Percentiles rank a stretch among this genome's conserved stretches.
Conservation (phyloP, 345 rosid species). For the Limnanthes douglasii region DNA sequence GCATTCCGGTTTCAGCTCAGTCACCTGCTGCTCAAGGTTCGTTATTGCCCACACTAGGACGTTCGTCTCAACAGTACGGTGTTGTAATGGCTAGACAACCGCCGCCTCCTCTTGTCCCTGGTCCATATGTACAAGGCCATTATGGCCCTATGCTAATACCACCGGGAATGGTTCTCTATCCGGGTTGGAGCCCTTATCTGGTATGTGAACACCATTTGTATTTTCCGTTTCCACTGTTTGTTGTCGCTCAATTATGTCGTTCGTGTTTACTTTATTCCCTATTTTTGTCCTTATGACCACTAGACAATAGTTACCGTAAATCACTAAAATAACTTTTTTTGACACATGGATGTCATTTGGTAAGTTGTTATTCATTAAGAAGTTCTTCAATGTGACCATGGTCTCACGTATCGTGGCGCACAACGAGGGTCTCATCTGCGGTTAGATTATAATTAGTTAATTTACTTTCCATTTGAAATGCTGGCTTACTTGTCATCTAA, state of each 20-base stretch:
- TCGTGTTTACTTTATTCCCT: neutral
- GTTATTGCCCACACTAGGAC: conserved; percentile 41
- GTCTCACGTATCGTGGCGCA: no score
- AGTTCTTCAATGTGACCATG: no score
- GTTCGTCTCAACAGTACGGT: conserved; percentile 64
- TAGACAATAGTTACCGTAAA: no score
- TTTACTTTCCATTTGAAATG: no score
- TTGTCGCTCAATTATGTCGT: neutral
- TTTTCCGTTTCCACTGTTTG: neutral
- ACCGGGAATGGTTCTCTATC: conserved; percentile 53
- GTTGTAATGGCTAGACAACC: conserved; percentile 54
- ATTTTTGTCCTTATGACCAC: neutral
- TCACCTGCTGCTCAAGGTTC: conserved; percentile 33
- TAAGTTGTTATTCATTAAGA: no score
- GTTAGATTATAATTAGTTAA: no score
- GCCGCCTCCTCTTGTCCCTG: conserved; percentile 49
- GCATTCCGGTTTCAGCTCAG: conserved; percentile 23
- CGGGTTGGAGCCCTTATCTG: conserved; percentile 62
- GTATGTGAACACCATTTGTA: conserved; percentile 24
- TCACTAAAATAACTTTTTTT: no score
- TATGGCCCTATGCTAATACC: conserved; percentile 66
- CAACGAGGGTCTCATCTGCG: no score
- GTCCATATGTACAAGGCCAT: conserved; percentile 56
- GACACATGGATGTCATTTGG: no score
- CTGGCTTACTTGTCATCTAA: no score